Base-by-base conservation (phyloP, 768 basidiomycete genomes). In the Terana coerulea region DNA sequence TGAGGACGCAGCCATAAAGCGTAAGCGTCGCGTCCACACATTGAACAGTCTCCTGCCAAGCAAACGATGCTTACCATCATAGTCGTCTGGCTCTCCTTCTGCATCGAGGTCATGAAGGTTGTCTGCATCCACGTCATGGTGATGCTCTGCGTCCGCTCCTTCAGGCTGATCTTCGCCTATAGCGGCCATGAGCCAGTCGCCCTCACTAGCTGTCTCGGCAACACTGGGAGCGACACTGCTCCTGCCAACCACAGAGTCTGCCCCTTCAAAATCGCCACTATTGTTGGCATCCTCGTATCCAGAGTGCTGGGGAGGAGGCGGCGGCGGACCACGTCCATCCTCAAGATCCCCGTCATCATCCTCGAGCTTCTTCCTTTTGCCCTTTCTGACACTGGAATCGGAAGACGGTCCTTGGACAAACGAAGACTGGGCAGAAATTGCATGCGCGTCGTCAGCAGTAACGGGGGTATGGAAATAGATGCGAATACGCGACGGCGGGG, bases 401-500 rank as follows among this genome's bases (percentile, higher is more conserved):
- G 70, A 72, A 64, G 75, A 70, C 41, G 61, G 58, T 58, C 56
- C 55, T 44, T 59, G 58, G 65, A 68, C 65, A 62, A 75, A 69
- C 55, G 73, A 71, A 61, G 80, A 73, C 53, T 76, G 69, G 73
- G 83, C 79, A 53, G 84, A 82, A 65, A 88, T 83, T 21, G 84
- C 84, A 64, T 80, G 83, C 51, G 84, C 77, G 69, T 91, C 89
- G 72, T 90, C 88, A 62, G 84, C 78, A 57, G 86, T 81, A 56
- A 87, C 87, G 54, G 90, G 91, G 22, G 90, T 91, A 72, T 92
- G 90, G 75, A 93, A 93, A 74, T 93, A 93, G 51, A 93, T 89
- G 61, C 90, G 87, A 61, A 93, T 84, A 56, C 91, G 85, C 37
- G 90, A 90, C 30, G 88, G 86, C 70, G 69, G 84, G 67, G 62